Evolutionary conservation across 805 yeast genomes (phyloP), one percentile per base, ranked within the genome.

Genomic region (Saturnispora diversa): DNA sequence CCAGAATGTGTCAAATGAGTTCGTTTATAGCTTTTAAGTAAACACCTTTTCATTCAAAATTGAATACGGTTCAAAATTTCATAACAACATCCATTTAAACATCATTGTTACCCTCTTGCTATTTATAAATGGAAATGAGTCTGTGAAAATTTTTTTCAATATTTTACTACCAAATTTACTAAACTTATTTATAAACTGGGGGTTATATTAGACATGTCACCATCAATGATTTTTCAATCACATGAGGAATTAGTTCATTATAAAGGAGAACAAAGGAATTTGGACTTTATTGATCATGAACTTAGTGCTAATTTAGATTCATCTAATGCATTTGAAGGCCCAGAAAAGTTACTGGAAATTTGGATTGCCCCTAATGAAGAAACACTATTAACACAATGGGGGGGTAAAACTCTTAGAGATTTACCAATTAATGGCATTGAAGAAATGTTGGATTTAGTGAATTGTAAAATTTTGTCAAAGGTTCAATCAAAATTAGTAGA

Each of bases 321-420:
- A 15, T 71, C 94, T 11, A 82, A 77, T 55, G 95, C 97, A 2
- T 90, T 90, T 58, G 97, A 90, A 66, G 97, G 98, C 6, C 97
- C 98, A 24, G 97, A 90, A 62, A 92, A 90, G 62, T 68, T 90
- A 43, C 68, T 92, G 31, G 96, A 90, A 59, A 68, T 90, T 44
- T 88, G 96, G 96, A 79, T 87, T 57, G 77, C 79, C 51, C 72
- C 80, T 10, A 60, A 68, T 28, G 66, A 65, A 30, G 44, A 55
- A 20, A 49, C 59, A n/a, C 39, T 48, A 6, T 72, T 74, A 1
- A 24, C 51, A 21, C 58, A 65, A 10, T 54, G 62, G 53, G 47
- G 56, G 24, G 47, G 37, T 6, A 66, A 64, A 57, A 85, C 74
- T 25, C 70, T 82, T 43, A 66, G 94, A 49, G 62, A 70, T 10